Evolutionary conservation across 148 eudicot genomes (phyloP), one percentile per base, ranked within the genome.

Genomic region (Chenopodium berlandieri): DNA sequence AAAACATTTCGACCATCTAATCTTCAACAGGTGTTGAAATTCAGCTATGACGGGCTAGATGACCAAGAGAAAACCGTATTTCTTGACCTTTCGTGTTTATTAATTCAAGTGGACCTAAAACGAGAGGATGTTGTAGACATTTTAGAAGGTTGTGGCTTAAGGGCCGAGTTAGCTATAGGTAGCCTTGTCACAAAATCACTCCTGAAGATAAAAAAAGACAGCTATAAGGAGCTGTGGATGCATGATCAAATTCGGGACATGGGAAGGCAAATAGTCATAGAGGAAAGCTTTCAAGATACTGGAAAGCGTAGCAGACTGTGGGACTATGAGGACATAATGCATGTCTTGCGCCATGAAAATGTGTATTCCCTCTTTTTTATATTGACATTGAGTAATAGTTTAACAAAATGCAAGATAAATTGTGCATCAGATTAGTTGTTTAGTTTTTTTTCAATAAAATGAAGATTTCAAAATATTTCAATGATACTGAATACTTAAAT

Each of bases 161-260:
- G 74, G 14, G 93, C 87, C 9, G 88, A 87, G 80, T 71, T 66
- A 56, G 88, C 90, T 19, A 83, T 92, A 25, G 73, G 54, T 65
- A 66, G 69, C 62, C 88, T 92, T 65, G 80, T 84, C 62, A 71
- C 76, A 40, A 88, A 87, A 77, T 92, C 95, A 50, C 90, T 92
- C 44, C 31, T 92, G 75, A 90, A 86, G 80, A 77, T 92, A 48
- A 44, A 0, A 25, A 70, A 75, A 65, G 67, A 82, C 14, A 65
- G 83, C 60, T 48, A 48, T 50, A 50, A 50, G 12, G 56, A 10
- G 17, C 78, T 92, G 81, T 88, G 91, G 91, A 90, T 92, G 91
- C 95, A 92, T 86, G 95, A 90, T 84, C 93, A 90, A 79, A 76
- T 90, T 31, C 87, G 86, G 85, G 91, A 92, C 78, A 92, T 92